These are phyloP conservation scores for Rhynchospora breviuscula DNA, from an alignment of 176 grass and related monocot species.

Conservation along the genomic window DNA sequence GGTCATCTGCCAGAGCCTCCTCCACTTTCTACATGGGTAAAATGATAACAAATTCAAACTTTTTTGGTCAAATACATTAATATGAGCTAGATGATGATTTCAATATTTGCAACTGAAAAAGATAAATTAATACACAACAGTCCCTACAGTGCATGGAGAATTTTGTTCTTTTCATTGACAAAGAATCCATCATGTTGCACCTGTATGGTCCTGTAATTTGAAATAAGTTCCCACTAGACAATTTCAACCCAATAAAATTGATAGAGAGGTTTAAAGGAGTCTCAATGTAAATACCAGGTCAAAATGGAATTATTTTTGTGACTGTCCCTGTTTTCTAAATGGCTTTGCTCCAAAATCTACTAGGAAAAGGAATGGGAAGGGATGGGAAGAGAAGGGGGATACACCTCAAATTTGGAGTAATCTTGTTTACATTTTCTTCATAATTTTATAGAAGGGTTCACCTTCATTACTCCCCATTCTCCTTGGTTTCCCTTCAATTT, in stretches of 20 bases:
- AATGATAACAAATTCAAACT: not conserved
- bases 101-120: not conserved
- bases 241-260: not conserved
- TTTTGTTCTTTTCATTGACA: not conserved
- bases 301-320: not conserved
- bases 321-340: too few relatives aligned
- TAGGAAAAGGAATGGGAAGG: too few relatives aligned
- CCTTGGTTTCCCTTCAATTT: too few relatives aligned
- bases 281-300: not conserved
- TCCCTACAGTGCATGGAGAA: not conserved
- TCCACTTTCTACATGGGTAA: conserved; percentile 69
- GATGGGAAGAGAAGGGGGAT: too few relatives aligned
- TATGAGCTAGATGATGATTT: not conserved
- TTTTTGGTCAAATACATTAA: not conserved
- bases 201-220: not conserved
- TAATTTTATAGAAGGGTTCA: too few relatives aligned
- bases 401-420: too few relatives aligned
- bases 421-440: too few relatives aligned
- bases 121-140: not conserved
- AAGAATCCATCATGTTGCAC: not conserved
- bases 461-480: too few relatives aligned
- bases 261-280: not conserved
- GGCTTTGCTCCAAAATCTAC: too few relatives aligned
- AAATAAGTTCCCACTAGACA: not conserved
- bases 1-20: conserved; percentile 66